phyloP scores from a whole-genome alignment of 2,329 filamentous ascomycete species.

The Chrysoporthe deuterocubensis region DNA sequence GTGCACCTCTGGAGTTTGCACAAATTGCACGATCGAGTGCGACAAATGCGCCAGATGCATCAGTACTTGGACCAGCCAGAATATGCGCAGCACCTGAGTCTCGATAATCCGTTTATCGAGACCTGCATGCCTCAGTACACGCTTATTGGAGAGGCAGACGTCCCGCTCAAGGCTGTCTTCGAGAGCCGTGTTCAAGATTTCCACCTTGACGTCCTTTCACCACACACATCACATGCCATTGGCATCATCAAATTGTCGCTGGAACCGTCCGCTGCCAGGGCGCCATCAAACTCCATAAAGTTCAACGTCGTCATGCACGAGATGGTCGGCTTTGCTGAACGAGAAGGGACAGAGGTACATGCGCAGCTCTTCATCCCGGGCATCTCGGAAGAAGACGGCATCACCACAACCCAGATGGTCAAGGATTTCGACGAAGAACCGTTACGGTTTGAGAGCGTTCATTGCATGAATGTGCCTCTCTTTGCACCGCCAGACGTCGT shows the following conservation, averaged over 20 bases:
- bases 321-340: conserved; percentile 89
- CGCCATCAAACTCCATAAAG: conserved; percentile 89
- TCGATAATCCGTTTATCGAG: conserved; percentile 93
- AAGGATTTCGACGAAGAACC: conserved; percentile 90
- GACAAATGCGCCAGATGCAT: conserved; percentile 94
- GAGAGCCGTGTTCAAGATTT: conserved; percentile 95
- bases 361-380: conserved; percentile 96
- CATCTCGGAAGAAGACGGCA: conserved; percentile 85
- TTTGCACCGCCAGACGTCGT: conserved; percentile 75
- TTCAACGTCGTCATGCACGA: conserved; percentile 99
- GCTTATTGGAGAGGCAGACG: conserved; percentile 88
- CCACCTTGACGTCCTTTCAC: conserved; percentile 84
- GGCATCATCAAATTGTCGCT: conserved; percentile 89
- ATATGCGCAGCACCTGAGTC: conserved; percentile 88
- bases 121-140: conserved; percentile 91
- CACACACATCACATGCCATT: conserved; percentile 87
- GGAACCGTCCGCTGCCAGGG: conserved; percentile 91
- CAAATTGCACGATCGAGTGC: conserved; percentile 85
- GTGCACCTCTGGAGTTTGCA: conserved; percentile 94
- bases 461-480: conserved; percentile 93
- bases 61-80: conserved; percentile 96
- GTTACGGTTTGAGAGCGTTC: conserved; percentile 94
- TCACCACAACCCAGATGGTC: conserved; percentile 94
- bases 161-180: conserved; percentile 90
- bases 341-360: conserved; percentile 94